Conservation (phyloP, 371 early-diverging fungal genomes). For the Quaeritorhiza haematococci region DNA sequence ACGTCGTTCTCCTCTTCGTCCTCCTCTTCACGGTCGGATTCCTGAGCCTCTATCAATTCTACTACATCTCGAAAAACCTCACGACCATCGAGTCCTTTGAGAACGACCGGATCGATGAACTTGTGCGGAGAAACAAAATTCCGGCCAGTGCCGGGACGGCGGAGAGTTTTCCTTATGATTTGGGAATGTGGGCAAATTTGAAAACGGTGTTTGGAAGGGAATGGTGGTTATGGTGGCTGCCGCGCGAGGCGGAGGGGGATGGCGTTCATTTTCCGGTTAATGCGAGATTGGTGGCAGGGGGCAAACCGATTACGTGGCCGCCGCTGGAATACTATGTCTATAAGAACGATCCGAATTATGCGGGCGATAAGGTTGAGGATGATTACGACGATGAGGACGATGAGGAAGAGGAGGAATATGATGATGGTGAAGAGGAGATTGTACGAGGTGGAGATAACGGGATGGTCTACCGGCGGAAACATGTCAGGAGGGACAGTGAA, state of each 20-base stretch:
- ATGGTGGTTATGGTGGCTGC: conserved; percentile 61
- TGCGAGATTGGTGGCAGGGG: conserved; percentile 24
- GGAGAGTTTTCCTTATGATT: conserved; percentile 90
- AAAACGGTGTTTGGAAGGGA: conserved; percentile 26
- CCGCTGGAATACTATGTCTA: conserved; percentile 48
- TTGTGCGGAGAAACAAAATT: conserved; percentile 58
- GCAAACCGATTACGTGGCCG: conserved; percentile 41
- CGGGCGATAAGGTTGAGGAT: conserved; percentile 1
- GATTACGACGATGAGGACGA: conserved; percentile 2
- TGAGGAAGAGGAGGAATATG: background rate
- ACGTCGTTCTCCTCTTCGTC: conserved; percentile 60
- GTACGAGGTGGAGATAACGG: background rate
- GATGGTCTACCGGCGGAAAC: conserved; percentile 5
- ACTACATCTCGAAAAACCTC: conserved; percentile 76
- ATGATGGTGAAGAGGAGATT: conserved; percentile 2
- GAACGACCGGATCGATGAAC: conserved; percentile 75
- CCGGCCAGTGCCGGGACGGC: conserved; percentile 43
- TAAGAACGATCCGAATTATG: conserved; percentile 33
- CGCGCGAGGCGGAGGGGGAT: conserved; percentile 53
- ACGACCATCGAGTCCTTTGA: conserved; percentile 90
- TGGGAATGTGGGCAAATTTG: conserved; percentile 58
- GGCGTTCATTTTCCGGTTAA: conserved; percentile 68
- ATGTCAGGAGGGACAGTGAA: conserved; percentile 41
- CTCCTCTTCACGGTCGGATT: conserved; percentile 75
- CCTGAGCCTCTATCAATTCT: conserved; percentile 77